A percentile compares a stretch with the other conserved stretches of the same genome.
phyloP scores from a whole-genome alignment of 192 early-diverging fungal species.

The Dissophora globulifera region DNA sequence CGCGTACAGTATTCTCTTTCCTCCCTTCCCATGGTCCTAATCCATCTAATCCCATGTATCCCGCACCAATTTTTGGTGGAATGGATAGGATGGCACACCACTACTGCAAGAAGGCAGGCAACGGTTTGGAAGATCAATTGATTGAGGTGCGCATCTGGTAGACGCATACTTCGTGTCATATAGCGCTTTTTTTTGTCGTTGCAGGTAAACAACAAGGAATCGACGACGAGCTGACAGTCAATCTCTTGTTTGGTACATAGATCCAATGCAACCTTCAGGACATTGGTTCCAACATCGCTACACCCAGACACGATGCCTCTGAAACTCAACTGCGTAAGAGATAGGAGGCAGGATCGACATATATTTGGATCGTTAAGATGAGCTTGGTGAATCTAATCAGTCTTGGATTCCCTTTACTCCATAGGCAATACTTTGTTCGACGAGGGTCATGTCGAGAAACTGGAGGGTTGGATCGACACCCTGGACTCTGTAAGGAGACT shows the following conservation, averaged over 20 bases:
- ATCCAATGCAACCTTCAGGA: slow-evolving; percentile 95
- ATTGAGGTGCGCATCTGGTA: no score
- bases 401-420: neutral
- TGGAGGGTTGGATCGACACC: slow-evolving; percentile 91
- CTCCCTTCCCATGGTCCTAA: no score
- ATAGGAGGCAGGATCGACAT: neutral
- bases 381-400: no score
- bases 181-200: no score
- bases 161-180: no score
- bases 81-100: slow-evolving; percentile 50
- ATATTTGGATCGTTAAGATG: neutral
- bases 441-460: slow-evolving; percentile 65
- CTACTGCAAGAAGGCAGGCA: slow-evolving; percentile 55
- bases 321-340: slow-evolving; percentile 62
- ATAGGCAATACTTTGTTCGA: slow-evolving; percentile 82
- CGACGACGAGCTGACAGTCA: neutral
- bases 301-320: slow-evolving; percentile 72
- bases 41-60: no score
- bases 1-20: neutral
- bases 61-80: no score
- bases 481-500: slow-evolving; percentile 59
- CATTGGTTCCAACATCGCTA: slow-evolving; percentile 92
- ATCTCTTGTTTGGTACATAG: slow-evolving; percentile 26
- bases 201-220: no score
- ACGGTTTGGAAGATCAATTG: slow-evolving; percentile 50